phyloP scores from a whole-genome alignment of 352 stramenopile species.

The Nothophytophthora sp. region DNA sequence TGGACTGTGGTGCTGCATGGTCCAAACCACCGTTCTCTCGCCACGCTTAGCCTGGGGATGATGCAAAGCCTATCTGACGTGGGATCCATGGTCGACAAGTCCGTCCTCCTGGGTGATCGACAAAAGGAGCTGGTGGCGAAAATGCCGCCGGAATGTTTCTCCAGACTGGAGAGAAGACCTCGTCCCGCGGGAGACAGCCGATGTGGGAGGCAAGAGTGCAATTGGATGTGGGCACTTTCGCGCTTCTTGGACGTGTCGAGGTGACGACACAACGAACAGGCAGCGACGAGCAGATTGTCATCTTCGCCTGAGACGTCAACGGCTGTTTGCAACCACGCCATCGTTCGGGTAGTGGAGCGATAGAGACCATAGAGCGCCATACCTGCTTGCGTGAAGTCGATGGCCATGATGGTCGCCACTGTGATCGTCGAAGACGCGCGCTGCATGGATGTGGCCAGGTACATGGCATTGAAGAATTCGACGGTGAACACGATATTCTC shows the following conservation, averaged over 20 bases:
- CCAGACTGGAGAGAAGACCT: constrained; percentile 3
- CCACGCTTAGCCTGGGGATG: too few relatives aligned
- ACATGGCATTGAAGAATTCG: constrained; percentile 31
- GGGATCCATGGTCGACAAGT: too few relatives aligned
- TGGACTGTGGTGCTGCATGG: constrained; percentile 7
- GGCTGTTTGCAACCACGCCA: constrained; percentile 5
- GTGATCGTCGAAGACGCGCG: constrained; percentile 6
- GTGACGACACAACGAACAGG: constrained; percentile 4
- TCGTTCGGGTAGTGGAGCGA: constrained; percentile 1
- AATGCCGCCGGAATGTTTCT: background rate
- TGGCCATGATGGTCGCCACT: constrained; percentile 1
- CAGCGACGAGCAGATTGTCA: constrained; percentile 1
- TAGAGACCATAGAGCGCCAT: constrained; percentile 5
- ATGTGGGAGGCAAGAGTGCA: constrained; percentile 10
- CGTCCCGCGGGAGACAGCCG: background rate
- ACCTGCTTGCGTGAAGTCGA: constrained; percentile 10
- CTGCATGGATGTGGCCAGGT: constrained; percentile 26
- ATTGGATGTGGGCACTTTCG: constrained; percentile 9
- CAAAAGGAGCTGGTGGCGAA: too few relatives aligned
- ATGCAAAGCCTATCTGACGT: too few relatives aligned
- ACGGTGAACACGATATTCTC: constrained; percentile 26
- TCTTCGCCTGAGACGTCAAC: background rate
- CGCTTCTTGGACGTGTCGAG: constrained; percentile 14
- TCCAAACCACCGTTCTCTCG: too few relatives aligned
- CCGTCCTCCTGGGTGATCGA: too few relatives aligned